Conservation (phyloP, 306 rosid species). For the Ceratonia siliqua region DNA sequence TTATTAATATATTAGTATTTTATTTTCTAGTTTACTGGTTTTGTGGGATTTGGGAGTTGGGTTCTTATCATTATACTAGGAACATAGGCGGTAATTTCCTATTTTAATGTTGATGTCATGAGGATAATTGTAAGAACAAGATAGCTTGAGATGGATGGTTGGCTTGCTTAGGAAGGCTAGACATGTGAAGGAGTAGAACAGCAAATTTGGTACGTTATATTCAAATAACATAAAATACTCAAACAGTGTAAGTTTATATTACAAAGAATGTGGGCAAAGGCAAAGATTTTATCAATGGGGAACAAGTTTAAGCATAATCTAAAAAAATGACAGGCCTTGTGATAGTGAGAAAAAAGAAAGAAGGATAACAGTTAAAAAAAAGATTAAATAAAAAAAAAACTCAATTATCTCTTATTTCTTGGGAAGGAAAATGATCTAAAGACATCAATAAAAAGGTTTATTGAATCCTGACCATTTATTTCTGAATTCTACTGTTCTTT, state of each 20-base stretch:
- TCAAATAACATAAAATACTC: neutral
- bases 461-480: neutral
- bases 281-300: neutral
- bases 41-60: too few species aligned
- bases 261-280: neutral
- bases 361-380: neutral
- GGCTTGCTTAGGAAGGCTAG: constrained; percentile 1
- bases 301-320: neutral
- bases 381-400: neutral
- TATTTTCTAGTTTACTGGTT: too few species aligned
- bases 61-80: too few species aligned
- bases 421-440: neutral
- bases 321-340: neutral
- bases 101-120: neutral
- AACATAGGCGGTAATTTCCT: neutral
- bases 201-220: too few species aligned
- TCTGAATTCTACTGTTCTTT: constrained; percentile 1
- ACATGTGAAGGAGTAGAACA: neutral
- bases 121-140: neutral
- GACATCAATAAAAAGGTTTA: neutral
- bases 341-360: neutral
- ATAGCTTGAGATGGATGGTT: neutral
- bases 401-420: neutral
- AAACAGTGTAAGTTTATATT: neutral
- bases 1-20: too few species aligned